These are phyloP conservation scores for Sisymbrium irio DNA, from an alignment of 345 rosid species.

Conservation along the genomic window DNA sequence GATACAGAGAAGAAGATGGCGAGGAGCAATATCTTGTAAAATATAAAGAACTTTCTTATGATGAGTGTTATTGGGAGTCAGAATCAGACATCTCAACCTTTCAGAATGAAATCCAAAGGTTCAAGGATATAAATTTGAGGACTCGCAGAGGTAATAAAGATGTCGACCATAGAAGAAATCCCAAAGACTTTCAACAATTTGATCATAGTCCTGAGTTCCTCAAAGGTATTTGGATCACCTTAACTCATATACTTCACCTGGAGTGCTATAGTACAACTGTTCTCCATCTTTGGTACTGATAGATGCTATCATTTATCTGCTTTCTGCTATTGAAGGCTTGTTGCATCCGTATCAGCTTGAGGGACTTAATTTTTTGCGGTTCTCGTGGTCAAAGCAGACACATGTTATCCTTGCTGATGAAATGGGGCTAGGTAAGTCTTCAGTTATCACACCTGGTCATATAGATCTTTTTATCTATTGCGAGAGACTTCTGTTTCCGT, in stretches of 20 bases:
- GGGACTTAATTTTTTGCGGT: slow-evolving; percentile 93
- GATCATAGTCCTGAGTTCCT: slow-evolving; percentile 89
- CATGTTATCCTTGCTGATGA: slow-evolving; percentile 99
- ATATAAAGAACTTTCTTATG: slow-evolving; percentile 92
- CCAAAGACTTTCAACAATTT: slow-evolving; percentile 79
- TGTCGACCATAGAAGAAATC: slow-evolving; percentile 58
- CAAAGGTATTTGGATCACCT: slow-evolving; percentile 61
- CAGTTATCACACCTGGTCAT: slow-evolving; percentile 3
- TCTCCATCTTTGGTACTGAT: slow-evolving; percentile 17
- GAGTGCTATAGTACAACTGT: slow-evolving; percentile 11
- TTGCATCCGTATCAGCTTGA: slow-evolving; percentile 97
- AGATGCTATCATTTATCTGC: slow-evolving; percentile 20
- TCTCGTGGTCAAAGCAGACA: slow-evolving; percentile 94
- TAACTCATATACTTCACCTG: slow-evolving; percentile 6
- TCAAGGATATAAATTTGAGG: slow-evolving; percentile 62
- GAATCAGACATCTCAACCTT: slow-evolving; percentile 88
- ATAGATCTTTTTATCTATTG: not conserved
- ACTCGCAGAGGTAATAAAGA: slow-evolving; percentile 59
- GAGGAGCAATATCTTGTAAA: slow-evolving; percentile 89
- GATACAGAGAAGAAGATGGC: slow-evolving; percentile 77
- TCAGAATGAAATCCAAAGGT: slow-evolving; percentile 86
- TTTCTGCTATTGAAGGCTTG: slow-evolving; percentile 60
- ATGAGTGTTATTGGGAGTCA: slow-evolving; percentile 98
- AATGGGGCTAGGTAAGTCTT: slow-evolving; percentile 89
- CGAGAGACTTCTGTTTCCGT: slow-evolving; percentile 2